Evolutionary conservation across 1,139 yeast species (phyloP), one percentile per base, ranked within the genome.

Genomic region (Candida buenavistaensis): DNA sequence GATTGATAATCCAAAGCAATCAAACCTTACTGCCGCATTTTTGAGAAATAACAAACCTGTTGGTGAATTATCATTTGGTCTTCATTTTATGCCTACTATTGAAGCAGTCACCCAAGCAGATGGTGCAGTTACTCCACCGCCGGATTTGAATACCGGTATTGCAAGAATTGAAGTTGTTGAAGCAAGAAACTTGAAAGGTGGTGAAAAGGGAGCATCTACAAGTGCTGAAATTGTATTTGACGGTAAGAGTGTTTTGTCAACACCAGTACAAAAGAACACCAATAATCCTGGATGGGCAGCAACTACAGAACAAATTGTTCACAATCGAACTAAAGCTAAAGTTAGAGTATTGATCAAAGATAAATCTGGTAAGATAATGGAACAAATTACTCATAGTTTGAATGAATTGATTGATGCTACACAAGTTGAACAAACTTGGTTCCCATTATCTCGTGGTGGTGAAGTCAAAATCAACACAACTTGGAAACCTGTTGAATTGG

Each of bases 131-230:
- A 82, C 79, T 47, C 90, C 95, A 31, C 89, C 95, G 30, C 96
- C 96, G 34, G 96, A 89, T 48, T 78, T 88, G 58, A 89, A 88
- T 60, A 87, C 97, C 13, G 98, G 98, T 71, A 82, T 92, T 50
- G 80, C 84, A 17, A 75, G 82, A 51, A 58, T 84, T 39, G 70
- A 66, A 38, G 54, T 78, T 32, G 48, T 56, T n/a, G 78, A 71
- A 43, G 81, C 78, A 15, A 70, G 81, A 58, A 66, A 72, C 57
- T 67, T 59, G 65, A 61, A 44, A 59, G 64, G 55, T 52, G 47
- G 54, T 10, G 74, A 68, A 28, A 68, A 76, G 47, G 64, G 68
- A 14, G 68, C 80, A 22, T 63, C 85, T n/a, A 68, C 89, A 2
- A 84, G 69, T 57, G 89, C 82, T 27, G 95, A 89, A 54, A 50